Base-by-base conservation (phyloP, 2,329 filamentous ascomycete species). In the Talaromyces sp. region DNA sequence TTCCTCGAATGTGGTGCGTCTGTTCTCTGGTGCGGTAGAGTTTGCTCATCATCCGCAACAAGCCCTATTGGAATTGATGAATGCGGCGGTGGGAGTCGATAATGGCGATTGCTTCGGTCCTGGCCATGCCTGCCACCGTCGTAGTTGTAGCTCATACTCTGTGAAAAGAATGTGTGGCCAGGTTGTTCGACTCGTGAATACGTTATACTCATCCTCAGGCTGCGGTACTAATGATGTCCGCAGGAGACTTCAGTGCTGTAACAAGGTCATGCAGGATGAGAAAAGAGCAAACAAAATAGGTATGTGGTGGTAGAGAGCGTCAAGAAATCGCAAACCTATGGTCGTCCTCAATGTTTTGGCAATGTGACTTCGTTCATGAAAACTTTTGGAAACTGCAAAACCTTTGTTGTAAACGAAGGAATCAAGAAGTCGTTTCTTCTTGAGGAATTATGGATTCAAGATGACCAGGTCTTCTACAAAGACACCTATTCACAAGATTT, bases 71-170 rank as follows among this genome's bases (percentile, higher is more conserved):
- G 66, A 21, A 62, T 63, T 5, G 68, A 67, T 50, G 68, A 62
- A 37, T 68, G 71, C 54, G 73, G 74, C 33, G 71, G 73, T 57
- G 74, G 74, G 56, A 76, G 74, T 59, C 73, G 71, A 62, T 75
- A 76, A 52, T 69, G 71, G 57, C 61, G 66, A 53, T 67, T 65
- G 64, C 62, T 69, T 46, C 65, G 64, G 60, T 72, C 72, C 66
- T 70, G 67, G 63, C 64, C 48, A 61, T 48, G 61, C 43, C 67
- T 64, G 60, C 67, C 59, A 50, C 65, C 62, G 51, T 64, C 66
- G 61, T 69, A 67, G 45, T 66, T 59, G 48, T 64, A 62, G 48
- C 57, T 59, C 56, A 62, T 58, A 60, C 70, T 66, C 60, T 56
- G 64, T 50, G 62, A 60, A 62, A 71, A 68, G 63, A 74, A 70